These are phyloP conservation scores for Stachybotrys elegans DNA, from an alignment of 2,329 filamentous ascomycete genomes.

Conservation along the genomic window DNA sequence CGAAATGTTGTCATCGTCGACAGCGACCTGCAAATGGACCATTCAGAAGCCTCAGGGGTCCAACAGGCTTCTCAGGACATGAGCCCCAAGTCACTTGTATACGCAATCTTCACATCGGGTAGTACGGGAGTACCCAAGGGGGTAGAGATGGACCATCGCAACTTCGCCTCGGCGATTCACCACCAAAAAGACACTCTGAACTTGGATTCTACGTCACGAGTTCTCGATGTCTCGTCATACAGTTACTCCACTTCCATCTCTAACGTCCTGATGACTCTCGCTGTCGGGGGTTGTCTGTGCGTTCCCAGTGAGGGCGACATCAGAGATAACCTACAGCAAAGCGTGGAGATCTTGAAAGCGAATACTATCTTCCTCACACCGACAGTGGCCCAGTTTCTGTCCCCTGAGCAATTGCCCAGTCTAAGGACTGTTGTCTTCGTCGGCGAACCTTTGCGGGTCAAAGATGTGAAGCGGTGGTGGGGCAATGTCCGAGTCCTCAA, in stretches of 20 bases:
- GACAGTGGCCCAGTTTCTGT: constrained; percentile 7
- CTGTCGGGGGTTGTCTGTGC: constrained; percentile 13
- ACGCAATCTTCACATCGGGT: constrained; percentile 14
- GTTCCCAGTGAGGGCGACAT: constrained; percentile 12
- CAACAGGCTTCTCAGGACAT: too few species aligned
- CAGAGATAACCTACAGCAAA: constrained; percentile 5
- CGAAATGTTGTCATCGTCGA: too few species aligned
- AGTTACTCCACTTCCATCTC: constrained; percentile 10
- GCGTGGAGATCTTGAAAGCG: constrained; percentile 1
- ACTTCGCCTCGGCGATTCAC: constrained; percentile 1
- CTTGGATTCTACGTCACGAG: constrained; percentile 1
- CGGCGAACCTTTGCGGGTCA: constrained; percentile 10
- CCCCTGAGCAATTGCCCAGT: constrained; percentile 6
- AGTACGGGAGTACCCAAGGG: constrained; percentile 12
- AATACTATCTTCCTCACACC: constrained; percentile 10
- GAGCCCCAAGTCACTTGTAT: too few species aligned
- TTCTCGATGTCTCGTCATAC: constrained; percentile 14
- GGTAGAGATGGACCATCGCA: constrained; percentile 4
- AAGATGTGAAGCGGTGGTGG: constrained; percentile 8
- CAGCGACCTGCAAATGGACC: too few species aligned
- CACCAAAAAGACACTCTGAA: constrained; percentile 5
- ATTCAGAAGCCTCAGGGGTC: too few species aligned
- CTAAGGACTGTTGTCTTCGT: constrained; percentile 8
- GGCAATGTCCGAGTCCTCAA: constrained; percentile 7
- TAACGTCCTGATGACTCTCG: constrained; percentile 8